Evolutionary conservation across 352 stramenopile genomes (phyloP), one percentile per base, ranked within the genome.

Genomic region (Phytophthora capsici): DNA sequence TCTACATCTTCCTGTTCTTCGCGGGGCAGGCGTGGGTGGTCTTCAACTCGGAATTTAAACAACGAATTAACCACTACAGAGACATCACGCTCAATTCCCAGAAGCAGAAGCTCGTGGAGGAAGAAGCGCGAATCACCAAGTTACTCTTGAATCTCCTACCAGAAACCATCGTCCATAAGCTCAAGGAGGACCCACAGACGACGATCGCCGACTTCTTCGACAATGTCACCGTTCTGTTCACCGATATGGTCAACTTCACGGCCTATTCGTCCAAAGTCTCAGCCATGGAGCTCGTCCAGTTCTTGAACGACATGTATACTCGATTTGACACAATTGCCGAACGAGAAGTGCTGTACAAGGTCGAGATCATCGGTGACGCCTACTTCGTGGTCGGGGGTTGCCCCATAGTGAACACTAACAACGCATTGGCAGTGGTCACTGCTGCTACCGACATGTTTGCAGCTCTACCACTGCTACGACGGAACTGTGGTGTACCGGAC

Each of bases 241-340:
- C 82, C 25, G 86, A 94, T 47, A 91, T 95, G 78, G 84, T 90
- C 57, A 89, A 96, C 54, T 97, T 97, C 57, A 91, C 84, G 22
- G 77, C 77, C 0, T 94, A 94, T 51, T 93, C 81, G 58, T 89
- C 75, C 49, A 89, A 93, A 48, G 80, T 96, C 17, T 87, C 75
- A 13, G 82, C 86, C 25, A 93, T 93, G 73, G 82, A 96, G 57
- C 69, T 97, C 12, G 85, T 97, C n/a, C 83, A 93, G 57, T 90
- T 96, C 49, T 73, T 96, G 28, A 94, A 97, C 66, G 86, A 89
- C 46, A 89, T 96, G 75, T 97, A 94, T 69, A 94, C 88, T 23
- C 76, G 85, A 13, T 96, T 97, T 38, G 89, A 96, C 64, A 86
- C 80, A 44, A 88, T 96, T 50, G 78, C 86, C 10, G 84, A 96